These are phyloP conservation scores for Elsinoe batatas DNA, from an alignment of 2,329 filamentous ascomycete species.

Conservation along the genomic window DNA sequence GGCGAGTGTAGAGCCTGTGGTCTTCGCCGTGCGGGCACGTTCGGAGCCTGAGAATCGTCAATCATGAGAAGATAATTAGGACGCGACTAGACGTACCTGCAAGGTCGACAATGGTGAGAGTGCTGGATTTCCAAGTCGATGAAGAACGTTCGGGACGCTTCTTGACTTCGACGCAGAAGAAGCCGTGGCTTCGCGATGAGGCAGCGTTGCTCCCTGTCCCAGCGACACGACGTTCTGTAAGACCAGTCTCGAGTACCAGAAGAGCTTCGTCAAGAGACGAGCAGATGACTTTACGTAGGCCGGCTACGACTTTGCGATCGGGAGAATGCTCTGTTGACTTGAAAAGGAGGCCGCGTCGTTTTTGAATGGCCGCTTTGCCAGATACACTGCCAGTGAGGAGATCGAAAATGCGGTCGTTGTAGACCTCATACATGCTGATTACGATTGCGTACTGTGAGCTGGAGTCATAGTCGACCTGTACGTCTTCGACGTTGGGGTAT, in stretches of 20 bases:
- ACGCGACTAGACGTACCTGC: constrained; percentile 49
- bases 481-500: constrained; percentile 61
- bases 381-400: constrained; percentile 58
- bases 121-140: constrained; percentile 58
- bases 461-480: constrained; percentile 57
- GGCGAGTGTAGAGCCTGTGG: constrained; percentile 78
- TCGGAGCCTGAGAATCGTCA: constrained; percentile 54
- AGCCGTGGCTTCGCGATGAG: constrained; percentile 86
- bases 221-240: constrained; percentile 77
- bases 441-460: constrained; percentile 76
- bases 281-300: constrained; percentile 82
- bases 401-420: constrained; percentile 97
- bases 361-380: constrained; percentile 43
- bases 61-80: background rate
- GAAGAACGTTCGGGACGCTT: constrained; percentile 47
- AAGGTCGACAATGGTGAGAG: constrained; percentile 80
- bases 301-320: constrained; percentile 89
- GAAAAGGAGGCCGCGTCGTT: constrained; percentile 75
- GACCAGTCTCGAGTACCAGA: constrained; percentile 78
- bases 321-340: constrained; percentile 82
- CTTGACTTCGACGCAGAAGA: constrained; percentile 92
- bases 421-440: constrained; percentile 97
- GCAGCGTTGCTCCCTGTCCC: constrained; percentile 90
- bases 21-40: constrained; percentile 85
- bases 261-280: constrained; percentile 72